Percentiles rank a stretch among this genome's conserved stretches.
These are phyloP conservation scores for Pseudogymnoascus sp. DNA, from an alignment of 2,329 filamentous ascomycete species.

Conservation along the genomic window DNA sequence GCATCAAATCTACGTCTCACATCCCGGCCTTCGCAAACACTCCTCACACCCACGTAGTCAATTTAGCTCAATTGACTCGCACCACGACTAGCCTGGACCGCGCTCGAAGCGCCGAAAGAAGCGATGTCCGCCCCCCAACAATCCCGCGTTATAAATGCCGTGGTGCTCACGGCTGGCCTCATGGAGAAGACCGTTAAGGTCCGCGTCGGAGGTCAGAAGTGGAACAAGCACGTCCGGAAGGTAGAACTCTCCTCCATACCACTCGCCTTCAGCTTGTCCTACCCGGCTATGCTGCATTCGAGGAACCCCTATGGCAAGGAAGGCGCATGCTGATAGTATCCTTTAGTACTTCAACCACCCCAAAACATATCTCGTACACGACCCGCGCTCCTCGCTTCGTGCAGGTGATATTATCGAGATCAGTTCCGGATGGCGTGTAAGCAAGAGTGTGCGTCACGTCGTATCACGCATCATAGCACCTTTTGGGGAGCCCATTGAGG, in stretches of 20 bases:
- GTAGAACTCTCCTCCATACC: constrained; percentile 33
- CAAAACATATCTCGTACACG: constrained; percentile 63
- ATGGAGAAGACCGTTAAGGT: constrained; percentile 78
- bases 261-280: neutral
- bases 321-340: neutral
- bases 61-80: neutral
- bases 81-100: neutral
- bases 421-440: constrained; percentile 54
- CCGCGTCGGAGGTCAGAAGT: constrained; percentile 59
- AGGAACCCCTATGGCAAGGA: neutral
- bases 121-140: neutral
- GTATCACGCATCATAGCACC: constrained; percentile 69
- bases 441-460: constrained; percentile 62
- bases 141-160: constrained; percentile 27
- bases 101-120: neutral
- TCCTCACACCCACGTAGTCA: neutral
- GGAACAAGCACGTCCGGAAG: constrained; percentile 67
- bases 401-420: constrained; percentile 70
- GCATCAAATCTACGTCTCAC: neutral
- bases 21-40: neutral
- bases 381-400: constrained; percentile 64
- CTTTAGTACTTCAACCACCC: constrained; percentile 55
- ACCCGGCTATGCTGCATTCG: neutral
- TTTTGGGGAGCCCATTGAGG: constrained; percentile 53
- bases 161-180: constrained; percentile 68